phyloP scores from a whole-genome alignment of 345 rosid species.

The thale cress (Arabidopsis thaliana) region DNA sequence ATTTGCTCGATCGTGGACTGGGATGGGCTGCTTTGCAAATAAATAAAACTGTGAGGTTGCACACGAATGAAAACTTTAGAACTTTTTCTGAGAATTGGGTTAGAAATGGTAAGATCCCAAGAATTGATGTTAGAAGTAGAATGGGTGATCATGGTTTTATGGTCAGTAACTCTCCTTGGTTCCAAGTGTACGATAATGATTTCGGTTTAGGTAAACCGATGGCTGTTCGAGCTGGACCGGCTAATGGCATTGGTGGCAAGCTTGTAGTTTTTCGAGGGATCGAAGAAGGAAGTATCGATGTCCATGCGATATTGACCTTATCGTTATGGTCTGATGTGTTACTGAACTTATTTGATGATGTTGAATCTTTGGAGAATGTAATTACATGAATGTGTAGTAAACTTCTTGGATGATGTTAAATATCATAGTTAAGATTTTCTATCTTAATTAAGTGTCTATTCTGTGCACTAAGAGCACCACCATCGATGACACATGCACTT shows the following conservation, averaged over 20 bases:
- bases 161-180: conserved; percentile 48
- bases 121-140: background rate
- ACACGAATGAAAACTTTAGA: conserved; percentile 24
- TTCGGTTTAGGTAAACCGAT: conserved; percentile 50
- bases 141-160: background rate
- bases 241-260: background rate
- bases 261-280: conserved; percentile 22
- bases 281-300: conserved; percentile 35
- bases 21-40: conserved; percentile 26
- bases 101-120: background rate
- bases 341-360: conserved; percentile 4
- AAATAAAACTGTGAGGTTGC: conserved; percentile 1
- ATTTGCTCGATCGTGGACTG: conserved; percentile 8
- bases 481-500: no score
- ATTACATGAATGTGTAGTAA: background rate
- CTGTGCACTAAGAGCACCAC: background rate
- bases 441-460: background rate
- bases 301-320: conserved; percentile 4
- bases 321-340: conserved; percentile 12
- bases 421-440: no score
- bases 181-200: conserved; percentile 47
- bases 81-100: conserved; percentile 24
- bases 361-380: conserved; percentile 1
- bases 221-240: conserved; percentile 19
- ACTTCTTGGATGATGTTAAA: background rate